A percentile compares a stretch with the other conserved stretches of the same genome.
Conservation (phyloP, 139 green algal genomes). For the Closterium sp. region DNA sequence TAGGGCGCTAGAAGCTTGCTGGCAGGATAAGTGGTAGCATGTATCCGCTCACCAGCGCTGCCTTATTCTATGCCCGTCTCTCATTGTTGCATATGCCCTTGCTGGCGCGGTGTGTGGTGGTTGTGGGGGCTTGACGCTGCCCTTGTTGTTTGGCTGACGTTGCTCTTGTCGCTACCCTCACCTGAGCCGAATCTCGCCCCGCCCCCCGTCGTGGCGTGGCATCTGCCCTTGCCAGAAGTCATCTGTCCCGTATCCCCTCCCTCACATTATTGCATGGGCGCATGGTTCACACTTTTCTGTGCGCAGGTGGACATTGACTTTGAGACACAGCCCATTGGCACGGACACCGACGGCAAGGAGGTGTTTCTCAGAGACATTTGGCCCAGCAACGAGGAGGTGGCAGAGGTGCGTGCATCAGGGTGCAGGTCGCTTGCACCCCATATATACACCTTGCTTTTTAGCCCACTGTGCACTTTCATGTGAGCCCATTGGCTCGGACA, state of each 20-base stretch:
- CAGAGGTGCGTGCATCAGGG: constrained; percentile 10
- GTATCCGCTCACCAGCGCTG: too few species aligned
- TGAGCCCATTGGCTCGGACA: constrained; percentile 43
- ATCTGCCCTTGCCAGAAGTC: too few species aligned
- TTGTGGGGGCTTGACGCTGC: too few species aligned
- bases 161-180: too few species aligned
- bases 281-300: not conserved
- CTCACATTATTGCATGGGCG: not conserved
- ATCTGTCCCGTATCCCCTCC: not conserved
- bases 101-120: too few species aligned
- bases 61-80: too few species aligned
- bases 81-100: too few species aligned
- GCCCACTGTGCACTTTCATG: not conserved
- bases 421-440: not conserved
- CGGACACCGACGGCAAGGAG: constrained; percentile 13
- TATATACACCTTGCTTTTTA: not conserved
- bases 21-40: too few species aligned
- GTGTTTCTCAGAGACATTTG: constrained; percentile 52
- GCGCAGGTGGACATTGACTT: not conserved
- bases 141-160: too few species aligned
- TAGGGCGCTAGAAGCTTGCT: too few species aligned
- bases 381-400: constrained; percentile 31
- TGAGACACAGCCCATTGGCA: constrained; percentile 24
- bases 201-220: too few species aligned
- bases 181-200: too few species aligned